Percentiles rank a stretch among this genome's conserved stretches.
These are phyloP conservation scores for Talaromyces thailandensis DNA, from an alignment of 495 filamentous ascomycete genomes.

Conservation along the genomic window DNA sequence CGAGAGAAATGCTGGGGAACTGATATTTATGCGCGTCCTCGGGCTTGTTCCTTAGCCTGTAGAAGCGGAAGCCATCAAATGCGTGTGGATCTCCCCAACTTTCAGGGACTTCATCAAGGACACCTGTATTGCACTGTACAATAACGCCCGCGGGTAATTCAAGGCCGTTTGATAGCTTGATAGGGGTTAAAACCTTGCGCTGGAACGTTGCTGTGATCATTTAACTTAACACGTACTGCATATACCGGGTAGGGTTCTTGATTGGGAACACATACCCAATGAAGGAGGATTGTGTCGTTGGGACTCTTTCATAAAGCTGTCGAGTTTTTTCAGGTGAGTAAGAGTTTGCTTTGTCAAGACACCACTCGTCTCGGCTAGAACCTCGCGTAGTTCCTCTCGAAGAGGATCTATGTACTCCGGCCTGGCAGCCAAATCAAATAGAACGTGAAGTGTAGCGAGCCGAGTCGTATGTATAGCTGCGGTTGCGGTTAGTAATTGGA, in stretches of 20 bases:
- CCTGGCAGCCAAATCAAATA: constrained; percentile 13
- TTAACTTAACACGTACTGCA: too few species aligned
- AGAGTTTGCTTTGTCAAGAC: constrained; percentile 8
- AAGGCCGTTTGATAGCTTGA: constrained; percentile 28
- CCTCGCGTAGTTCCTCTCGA: constrained; percentile 2
- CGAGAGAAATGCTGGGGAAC: constrained; percentile 3
- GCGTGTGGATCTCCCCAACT: constrained; percentile 21
- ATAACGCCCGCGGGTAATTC: constrained; percentile 17
- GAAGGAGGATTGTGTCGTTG: constrained; percentile 28
- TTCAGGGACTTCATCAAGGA: constrained; percentile 16
- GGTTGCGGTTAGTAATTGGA: constrained; percentile 15
- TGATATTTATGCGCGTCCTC: constrained; percentile 6
- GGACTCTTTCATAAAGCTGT: constrained; percentile 40
- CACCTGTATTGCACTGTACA: constrained; percentile 3
- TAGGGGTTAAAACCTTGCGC: constrained; percentile 16
- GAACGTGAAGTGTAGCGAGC: constrained; percentile 11
- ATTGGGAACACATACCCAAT: constrained; percentile 18
- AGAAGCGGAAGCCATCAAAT: constrained; percentile 28
- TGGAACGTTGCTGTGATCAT: background rate
- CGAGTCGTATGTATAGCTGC: background rate
- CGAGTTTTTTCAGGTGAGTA: constrained; percentile 17
- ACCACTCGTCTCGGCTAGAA: constrained; percentile 8
- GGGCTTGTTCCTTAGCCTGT: constrained; percentile 19
- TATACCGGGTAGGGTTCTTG: too few species aligned
- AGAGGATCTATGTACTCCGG: constrained; percentile 9